phyloP scores from a whole-genome alignment of 2,329 filamentous ascomycete genomes.

The Geosmithia putterillii region DNA sequence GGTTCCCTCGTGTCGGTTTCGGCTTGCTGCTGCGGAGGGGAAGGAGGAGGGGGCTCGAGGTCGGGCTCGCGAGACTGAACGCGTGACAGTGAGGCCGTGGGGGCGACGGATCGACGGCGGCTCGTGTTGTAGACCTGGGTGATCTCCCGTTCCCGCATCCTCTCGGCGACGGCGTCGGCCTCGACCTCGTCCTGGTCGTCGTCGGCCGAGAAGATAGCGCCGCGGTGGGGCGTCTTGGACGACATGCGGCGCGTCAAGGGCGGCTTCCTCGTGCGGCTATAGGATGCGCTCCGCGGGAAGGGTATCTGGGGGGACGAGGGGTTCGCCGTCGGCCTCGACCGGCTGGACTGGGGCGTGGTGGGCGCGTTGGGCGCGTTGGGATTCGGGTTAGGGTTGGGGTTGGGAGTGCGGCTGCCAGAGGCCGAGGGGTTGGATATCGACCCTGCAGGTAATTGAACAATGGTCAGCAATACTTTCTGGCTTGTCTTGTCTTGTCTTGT shows the following conservation, averaged over 20 bases:
- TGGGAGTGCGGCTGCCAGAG: neutral
- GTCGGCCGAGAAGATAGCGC: conserved; percentile 82
- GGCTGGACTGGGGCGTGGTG: conserved; percentile 5
- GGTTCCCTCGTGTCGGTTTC: conserved; percentile 1
- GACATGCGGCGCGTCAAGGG: conserved; percentile 61
- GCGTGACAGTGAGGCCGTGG: conserved; percentile 20
- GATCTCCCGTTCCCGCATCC: conserved; percentile 30
- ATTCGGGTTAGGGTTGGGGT: neutral
- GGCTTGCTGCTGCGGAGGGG: neutral
- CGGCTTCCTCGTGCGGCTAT: conserved; percentile 54
- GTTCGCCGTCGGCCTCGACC: conserved; percentile 13
- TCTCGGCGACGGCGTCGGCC: conserved; percentile 39
- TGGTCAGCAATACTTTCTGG: neutral
- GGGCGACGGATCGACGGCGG: conserved; percentile 20
- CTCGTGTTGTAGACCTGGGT: conserved; percentile 14
- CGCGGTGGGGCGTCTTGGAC: conserved; percentile 66
- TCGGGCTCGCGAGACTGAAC: conserved; percentile 23
- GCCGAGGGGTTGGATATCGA: conserved; percentile 1
- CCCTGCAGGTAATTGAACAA: neutral
- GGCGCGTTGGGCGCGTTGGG: too few relatives aligned
- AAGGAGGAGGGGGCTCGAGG: conserved; percentile 1
- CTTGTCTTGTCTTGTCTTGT: too few relatives aligned
- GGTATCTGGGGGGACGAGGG: conserved; percentile 31
- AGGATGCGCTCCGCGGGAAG: conserved; percentile 31
- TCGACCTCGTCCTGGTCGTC: conserved; percentile 76